Conservation (phyloP, 2,329 filamentous ascomycete species). For the Thelonectria discophora region DNA sequence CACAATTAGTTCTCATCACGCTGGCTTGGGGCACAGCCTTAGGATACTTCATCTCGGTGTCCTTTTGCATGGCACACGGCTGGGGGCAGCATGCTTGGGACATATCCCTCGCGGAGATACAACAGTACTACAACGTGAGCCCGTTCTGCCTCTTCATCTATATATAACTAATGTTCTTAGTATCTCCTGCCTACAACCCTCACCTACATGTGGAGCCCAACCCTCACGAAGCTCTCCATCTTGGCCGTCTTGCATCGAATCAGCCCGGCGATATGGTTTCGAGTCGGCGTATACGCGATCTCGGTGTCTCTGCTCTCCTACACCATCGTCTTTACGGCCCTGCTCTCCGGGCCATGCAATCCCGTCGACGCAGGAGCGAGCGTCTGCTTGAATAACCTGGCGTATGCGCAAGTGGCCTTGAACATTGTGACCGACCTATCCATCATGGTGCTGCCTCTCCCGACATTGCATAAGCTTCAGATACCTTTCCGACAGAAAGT, state of each 20-base stretch:
- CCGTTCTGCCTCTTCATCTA: neutral
- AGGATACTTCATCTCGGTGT: conserved; percentile 24
- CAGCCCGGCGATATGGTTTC: conserved; percentile 9
- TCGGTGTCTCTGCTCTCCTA: conserved; percentile 2
- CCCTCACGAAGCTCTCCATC: conserved; percentile 23
- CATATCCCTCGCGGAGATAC: conserved; percentile 15
- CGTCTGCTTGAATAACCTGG: conserved; percentile 20
- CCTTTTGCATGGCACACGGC: conserved; percentile 21
- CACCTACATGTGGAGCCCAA: conserved; percentile 23
- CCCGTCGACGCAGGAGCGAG: conserved; percentile 10
- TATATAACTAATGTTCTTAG: neutral
- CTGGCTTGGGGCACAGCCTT: conserved; percentile 18
- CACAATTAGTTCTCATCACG: conserved; percentile 12
- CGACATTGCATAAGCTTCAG: conserved; percentile 9
- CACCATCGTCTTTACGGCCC: conserved; percentile 15
- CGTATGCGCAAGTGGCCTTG: conserved; percentile 18
- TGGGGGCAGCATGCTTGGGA: conserved; percentile 25
- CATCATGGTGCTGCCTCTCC: conserved; percentile 17
- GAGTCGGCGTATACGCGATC: conserved; percentile 7
- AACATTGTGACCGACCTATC: conserved; percentile 21
- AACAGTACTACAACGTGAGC: conserved; percentile 18
- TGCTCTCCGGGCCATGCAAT: conserved; percentile 19
- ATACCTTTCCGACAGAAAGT: conserved; percentile 20
- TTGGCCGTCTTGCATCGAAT: conserved; percentile 16
- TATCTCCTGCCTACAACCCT: conserved; percentile 19